A percentile compares a stretch with the other conserved stretches of the same genome.
Evolutionary conservation across 495 filamentous ascomycete genomes (phyloP).

Genomic region (Aspergillus sclerotioniger): DNA sequence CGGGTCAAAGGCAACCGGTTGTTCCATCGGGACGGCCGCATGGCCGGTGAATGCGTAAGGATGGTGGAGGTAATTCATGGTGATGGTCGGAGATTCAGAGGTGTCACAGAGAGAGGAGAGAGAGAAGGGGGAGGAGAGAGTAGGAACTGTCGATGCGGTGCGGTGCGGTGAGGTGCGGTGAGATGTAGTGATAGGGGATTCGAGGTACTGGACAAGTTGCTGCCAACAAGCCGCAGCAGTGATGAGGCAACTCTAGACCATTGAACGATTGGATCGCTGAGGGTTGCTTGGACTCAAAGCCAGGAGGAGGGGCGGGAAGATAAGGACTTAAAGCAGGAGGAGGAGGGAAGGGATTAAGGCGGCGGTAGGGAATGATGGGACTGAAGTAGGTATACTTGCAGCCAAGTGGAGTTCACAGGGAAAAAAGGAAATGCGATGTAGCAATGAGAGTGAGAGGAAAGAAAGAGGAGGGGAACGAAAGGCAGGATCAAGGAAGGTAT

Average conservation of each 20-base stretch:
- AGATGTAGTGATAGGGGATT: constrained; percentile 7
- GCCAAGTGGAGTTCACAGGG: neutral
- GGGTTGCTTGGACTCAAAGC: constrained; percentile 1
- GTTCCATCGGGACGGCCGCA: constrained; percentile 39
- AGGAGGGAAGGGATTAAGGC: constrained; percentile 4
- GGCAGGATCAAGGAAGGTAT: constrained; percentile 16
- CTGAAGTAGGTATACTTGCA: constrained; percentile 3
- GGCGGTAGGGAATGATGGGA: constrained; percentile 13
- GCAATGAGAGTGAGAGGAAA: constrained; percentile 4
- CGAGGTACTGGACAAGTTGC: constrained; percentile 3
- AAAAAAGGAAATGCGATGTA: constrained; percentile 3
- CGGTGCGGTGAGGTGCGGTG: constrained; percentile 3
- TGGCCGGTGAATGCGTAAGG: constrained; percentile 42
- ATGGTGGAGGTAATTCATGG: constrained; percentile 48
- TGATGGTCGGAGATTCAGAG: constrained; percentile 6
- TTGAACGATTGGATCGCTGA: constrained; percentile 17
- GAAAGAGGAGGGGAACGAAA: constrained; percentile 6
- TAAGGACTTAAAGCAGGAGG: constrained; percentile 8
- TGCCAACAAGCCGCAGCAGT: constrained; percentile 8
- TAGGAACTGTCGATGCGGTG: neutral
- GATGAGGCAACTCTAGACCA: constrained; percentile 22
- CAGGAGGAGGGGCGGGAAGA: constrained; percentile 17
- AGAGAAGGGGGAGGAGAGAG: constrained; percentile 8
- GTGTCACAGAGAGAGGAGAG: constrained; percentile 1
- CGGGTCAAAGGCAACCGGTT: constrained; percentile 40